Conservation (phyloP, 2,329 filamentous ascomycete genomes). For the Cryphonectria parasitica region DNA sequence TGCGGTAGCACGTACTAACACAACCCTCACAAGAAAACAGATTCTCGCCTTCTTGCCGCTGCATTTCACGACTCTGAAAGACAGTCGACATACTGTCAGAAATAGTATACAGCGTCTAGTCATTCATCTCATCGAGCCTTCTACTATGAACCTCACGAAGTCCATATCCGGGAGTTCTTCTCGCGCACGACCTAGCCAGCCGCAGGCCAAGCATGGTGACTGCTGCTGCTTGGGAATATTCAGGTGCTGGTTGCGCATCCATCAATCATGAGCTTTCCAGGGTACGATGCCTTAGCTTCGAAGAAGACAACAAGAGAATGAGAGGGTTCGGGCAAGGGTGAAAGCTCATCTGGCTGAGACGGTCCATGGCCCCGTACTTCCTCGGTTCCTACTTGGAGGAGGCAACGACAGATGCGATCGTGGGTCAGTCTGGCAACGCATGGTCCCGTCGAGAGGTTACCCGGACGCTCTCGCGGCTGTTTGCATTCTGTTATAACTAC, state of each 20-base stretch:
- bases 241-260: not conserved
- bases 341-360: not conserved
- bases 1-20: not conserved
- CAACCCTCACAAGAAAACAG: not conserved
- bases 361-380: not conserved
- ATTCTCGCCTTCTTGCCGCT: not conserved
- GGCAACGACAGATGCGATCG: not conserved
- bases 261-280: not conserved
- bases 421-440: not conserved
- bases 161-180: not conserved
- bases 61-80: not conserved
- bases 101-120: too few species aligned
- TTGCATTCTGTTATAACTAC: conserved; percentile 19
- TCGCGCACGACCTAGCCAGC: not conserved
- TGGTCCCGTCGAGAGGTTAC: not conserved
- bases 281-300: not conserved
- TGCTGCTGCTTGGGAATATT: not conserved
- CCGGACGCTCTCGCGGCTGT: conserved; percentile 9
- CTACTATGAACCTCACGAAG: not conserved
- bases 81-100: not conserved
- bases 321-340: not conserved
- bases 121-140: too few species aligned
- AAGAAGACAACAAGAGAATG: not conserved
- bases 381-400: not conserved
- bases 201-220: not conserved